Evolutionary conservation across 129 eudicot genomes (phyloP), one percentile per base, ranked within the genome.

Genomic region (Artemisia tridentata): DNA sequence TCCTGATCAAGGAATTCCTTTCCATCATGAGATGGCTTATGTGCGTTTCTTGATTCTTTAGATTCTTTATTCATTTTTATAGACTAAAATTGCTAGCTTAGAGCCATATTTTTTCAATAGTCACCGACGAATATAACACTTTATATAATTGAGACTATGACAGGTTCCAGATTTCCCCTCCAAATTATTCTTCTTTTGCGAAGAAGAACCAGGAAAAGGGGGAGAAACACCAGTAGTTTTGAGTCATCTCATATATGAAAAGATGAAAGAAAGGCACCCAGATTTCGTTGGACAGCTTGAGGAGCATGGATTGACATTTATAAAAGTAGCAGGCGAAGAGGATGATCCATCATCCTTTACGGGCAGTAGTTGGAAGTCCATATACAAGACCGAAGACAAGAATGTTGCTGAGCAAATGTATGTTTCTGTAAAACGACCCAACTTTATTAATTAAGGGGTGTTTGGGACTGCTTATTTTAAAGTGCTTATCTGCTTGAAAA

Each of bases 161-260:
- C 79, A 88, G 97, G 80, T 84, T 52, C 87, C 88, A 0, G 84
- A 80, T 79, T 88, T 76, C 66, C 98, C 95, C 5, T 57, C 86
- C 27, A 91, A 91, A 75, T 43, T 88, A 85, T 91, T 86, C 49
- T 91, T 91, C 95, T 91, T 74, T 55, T 91, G 96, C 29, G 98
- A 91, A 65, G 88, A 84, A 68, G 96, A 79, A 63, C 96, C 96
- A 34, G 92, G 66, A 75, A 51, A 46, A 6, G 98, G 96, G 53
- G 96, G 98, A 69, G 91, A 91, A 77, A 91, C 98, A 7, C 91
- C 98, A 4, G 80, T 92, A 21, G 96, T 89, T 66, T 85, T 92
- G 18, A 86, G 98, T 70, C 98, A 65, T 65, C 64, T 71, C 73
- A 19, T 78, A 46, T 78, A 71, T 2, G 63, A 78, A 11, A 71